phyloP scores from a whole-genome alignment of 192 early-diverging fungal species.

The Thamnidium elegans region DNA sequence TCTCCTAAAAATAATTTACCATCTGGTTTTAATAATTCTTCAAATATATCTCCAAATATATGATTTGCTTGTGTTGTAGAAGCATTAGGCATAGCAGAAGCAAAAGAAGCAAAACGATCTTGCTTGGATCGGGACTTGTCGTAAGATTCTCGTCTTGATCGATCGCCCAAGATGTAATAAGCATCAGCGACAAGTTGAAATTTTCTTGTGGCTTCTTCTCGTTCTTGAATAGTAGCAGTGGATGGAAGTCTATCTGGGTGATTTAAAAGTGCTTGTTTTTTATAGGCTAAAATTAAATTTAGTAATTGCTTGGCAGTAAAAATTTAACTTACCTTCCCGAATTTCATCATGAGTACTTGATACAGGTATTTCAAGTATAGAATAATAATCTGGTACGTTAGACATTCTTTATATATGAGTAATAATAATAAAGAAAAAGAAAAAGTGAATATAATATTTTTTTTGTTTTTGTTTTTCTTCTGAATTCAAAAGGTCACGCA shows the following conservation, averaged over 20 bases:
- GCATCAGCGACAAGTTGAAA: slow-evolving; percentile 31
- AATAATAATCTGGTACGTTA: slow-evolving; percentile 32
- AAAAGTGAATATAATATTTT: neutral
- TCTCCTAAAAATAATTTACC: too few species aligned
- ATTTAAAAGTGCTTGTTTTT: slow-evolving; percentile 26
- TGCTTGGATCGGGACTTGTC: slow-evolving; percentile 18
- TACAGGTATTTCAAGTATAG: slow-evolving; percentile 22
- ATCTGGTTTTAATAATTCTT: slow-evolving; percentile 31
- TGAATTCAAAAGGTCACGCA: too few species aligned
- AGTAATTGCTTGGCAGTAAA: neutral
- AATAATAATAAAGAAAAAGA: neutral
- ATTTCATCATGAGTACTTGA: slow-evolving; percentile 28
- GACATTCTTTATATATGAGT: slow-evolving; percentile 18
- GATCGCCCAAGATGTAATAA: slow-evolving; percentile 29
- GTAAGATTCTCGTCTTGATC: slow-evolving; percentile 23
- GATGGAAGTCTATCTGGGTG: slow-evolving; percentile 30
- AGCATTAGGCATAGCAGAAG: neutral
- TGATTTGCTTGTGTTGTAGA: slow-evolving; percentile 12
- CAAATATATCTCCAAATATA: slow-evolving; percentile 30
- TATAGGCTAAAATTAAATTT: slow-evolving; percentile 22
- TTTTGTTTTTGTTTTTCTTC: too few species aligned
- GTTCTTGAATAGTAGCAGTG: slow-evolving; percentile 4
- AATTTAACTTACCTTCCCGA: slow-evolving; percentile 24
- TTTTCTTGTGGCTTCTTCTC: slow-evolving; percentile 21
- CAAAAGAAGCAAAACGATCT: neutral